Percentiles rank a stretch among this genome's conserved stretches.
These are phyloP conservation scores for Trametes cinnabarina DNA, from an alignment of 768 basidiomycete species.

Conservation along the genomic window DNA sequence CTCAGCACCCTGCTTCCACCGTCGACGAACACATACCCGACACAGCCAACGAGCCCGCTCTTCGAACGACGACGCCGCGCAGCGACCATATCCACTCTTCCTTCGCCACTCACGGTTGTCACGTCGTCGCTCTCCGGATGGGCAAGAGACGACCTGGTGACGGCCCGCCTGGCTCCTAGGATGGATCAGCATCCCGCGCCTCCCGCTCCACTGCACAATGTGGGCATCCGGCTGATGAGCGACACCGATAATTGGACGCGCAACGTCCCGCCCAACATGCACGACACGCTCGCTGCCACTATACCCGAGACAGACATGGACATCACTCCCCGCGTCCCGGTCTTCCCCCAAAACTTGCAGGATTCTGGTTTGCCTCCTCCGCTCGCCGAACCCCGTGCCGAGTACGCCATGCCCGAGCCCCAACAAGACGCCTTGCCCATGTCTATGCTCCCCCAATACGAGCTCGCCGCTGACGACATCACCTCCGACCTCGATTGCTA, in stretches of 20 bases:
- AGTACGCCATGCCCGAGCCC: background rate
- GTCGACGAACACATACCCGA: background rate
- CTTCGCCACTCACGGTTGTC: slow-evolving; percentile 33
- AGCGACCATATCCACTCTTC: slow-evolving; percentile 22
- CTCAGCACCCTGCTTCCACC: background rate
- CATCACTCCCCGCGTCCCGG: slow-evolving; percentile 20
- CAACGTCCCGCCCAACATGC: background rate
- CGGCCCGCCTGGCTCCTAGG: slow-evolving; percentile 10
- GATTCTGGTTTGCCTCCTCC: background rate
- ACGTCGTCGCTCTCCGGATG: slow-evolving; percentile 36
- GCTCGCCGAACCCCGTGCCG: background rate
- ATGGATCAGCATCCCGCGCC: background rate
- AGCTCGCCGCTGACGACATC: slow-evolving; percentile 2
- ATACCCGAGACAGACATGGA: slow-evolving; percentile 24
- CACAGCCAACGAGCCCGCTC: slow-evolving; percentile 14
- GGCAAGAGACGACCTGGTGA: slow-evolving; percentile 13
- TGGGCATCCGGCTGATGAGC: background rate
- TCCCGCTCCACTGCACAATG: background rate
- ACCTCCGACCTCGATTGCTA: slow-evolving; percentile 25
- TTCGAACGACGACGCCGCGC: slow-evolving; percentile 26
- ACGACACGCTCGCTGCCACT: background rate
- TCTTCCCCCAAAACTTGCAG: slow-evolving; percentile 22
- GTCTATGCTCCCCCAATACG: background rate
- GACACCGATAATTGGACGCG: slow-evolving; percentile 1
- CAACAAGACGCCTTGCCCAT: background rate